phyloP scores from a whole-genome alignment of 2,329 filamentous ascomycete genomes.

The Phialophora tarda region DNA sequence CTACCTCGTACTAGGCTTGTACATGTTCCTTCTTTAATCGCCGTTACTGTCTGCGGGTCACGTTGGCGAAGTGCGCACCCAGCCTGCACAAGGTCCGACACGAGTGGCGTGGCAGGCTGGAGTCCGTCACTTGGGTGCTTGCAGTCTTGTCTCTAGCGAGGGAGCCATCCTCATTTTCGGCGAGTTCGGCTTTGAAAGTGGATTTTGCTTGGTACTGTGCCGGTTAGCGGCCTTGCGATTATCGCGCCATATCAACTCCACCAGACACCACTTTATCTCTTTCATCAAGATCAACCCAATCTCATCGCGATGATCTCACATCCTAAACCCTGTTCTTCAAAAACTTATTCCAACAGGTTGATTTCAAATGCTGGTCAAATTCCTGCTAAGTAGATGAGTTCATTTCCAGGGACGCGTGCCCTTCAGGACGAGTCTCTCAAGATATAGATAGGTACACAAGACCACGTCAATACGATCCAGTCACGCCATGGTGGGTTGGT shows the following conservation, averaged over 20 bases:
- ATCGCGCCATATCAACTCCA: slow-evolving; percentile 9
- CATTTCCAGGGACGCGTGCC: background rate
- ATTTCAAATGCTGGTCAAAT: slow-evolving; percentile 6
- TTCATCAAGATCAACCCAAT: slow-evolving; percentile 14
- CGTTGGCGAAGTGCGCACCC: background rate
- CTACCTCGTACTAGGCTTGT: background rate
- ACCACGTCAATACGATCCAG: background rate
- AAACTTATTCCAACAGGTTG: background rate
- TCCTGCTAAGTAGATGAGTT: background rate
- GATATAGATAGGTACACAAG: background rate
- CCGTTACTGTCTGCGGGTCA: background rate
- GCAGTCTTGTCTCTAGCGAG: background rate
- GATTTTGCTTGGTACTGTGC: background rate
- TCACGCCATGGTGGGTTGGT: background rate
- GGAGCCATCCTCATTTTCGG: slow-evolving; percentile 1
- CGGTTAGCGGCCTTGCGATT: background rate
- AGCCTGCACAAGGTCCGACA: background rate
- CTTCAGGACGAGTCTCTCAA: too few species aligned
- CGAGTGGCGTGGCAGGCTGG: background rate
- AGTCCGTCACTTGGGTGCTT: background rate
- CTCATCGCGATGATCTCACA: background rate
- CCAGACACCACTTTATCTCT: slow-evolving; percentile 8
- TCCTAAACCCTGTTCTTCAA: background rate
- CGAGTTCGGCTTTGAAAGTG: slow-evolving; percentile 4
- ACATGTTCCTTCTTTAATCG: background rate